Evolutionary conservation across 179 eudicot genomes (phyloP), one percentile per base, ranked within the genome.

Genomic region (Vitellaria paradoxa): DNA sequence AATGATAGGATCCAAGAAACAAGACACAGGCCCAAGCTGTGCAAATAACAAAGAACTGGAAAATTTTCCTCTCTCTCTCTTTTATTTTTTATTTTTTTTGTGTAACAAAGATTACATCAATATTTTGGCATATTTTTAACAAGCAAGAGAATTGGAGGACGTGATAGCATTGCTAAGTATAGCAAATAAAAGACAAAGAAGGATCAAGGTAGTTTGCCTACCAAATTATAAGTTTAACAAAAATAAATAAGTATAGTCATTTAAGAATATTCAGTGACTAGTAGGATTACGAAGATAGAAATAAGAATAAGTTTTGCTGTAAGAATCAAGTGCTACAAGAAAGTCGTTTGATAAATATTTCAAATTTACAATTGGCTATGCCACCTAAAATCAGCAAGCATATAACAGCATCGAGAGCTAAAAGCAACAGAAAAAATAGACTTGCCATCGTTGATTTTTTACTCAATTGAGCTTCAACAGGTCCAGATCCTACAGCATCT

Each of bases 391-490:
- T 45, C 24, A 30, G 47, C 52, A 30, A 52, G 46, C 62, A 52
- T 56, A 18, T n/a, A 18, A 37, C 5, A 37, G 18, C 21, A 30
- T 26, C 62, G 2, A 37, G 52, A n/a, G 47, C 26, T 11, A 37
- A 8, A 40, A 42, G 49, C 63, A 79, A 65, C n/a, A 26, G 52
- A 21, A 26, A 15, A 21, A 7, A 23, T 55, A 30, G 55, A 85
- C 84, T 85, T 83, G 71, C 88, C 90, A 85, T 87, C 71, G 88
- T 87, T 75, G 90, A 85, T 81, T 87, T 87, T 56, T 80, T 57
- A 76, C 90, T 85, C 11, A 74, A 70, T 65, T 87, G 85, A 56
- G 90, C 90, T 64, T 87, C 85, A 72, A 87, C 77, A 76, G 90
- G 90, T 75, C 88, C 90, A 68, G 90, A 81, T 65, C 84, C 90